Conservation (phyloP, 306 rosid species). For the Delonix regia region DNA sequence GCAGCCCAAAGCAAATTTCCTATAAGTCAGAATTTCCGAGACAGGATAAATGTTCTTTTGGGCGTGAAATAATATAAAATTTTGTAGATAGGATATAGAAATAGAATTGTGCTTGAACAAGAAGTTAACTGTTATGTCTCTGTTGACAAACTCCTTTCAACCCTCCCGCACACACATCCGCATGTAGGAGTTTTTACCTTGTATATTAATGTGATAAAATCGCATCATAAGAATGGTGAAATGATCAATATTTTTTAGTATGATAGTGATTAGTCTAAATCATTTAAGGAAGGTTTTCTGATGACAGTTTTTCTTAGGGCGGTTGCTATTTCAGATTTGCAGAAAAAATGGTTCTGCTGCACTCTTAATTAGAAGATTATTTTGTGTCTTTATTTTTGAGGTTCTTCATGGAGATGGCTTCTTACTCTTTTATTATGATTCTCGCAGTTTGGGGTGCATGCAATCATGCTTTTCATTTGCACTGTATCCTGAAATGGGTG, state of each 20-base stretch:
- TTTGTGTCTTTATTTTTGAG: neutral
- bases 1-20: neutral
- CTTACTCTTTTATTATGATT: conserved; percentile 1
- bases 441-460: conserved; percentile 95
- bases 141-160: too few relatives aligned
- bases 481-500: conserved; percentile 91
- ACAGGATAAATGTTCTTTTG: too few relatives aligned
- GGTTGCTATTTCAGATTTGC: neutral
- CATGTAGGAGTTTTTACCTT: neutral
- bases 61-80: too few relatives aligned
- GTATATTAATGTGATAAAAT: too few relatives aligned
- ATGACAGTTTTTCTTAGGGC: neutral
- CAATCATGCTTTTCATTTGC: conserved; percentile 95
- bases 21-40: too few relatives aligned
- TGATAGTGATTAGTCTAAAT: neutral
- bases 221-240: too few relatives aligned
- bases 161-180: too few relatives aligned
- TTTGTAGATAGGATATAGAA: too few relatives aligned
- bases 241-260: too few relatives aligned
- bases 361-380: neutral
- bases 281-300: neutral
- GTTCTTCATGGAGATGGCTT: neutral
- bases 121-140: too few relatives aligned
- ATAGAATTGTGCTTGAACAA: too few relatives aligned
- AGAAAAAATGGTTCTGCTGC: neutral